These are phyloP conservation scores for Plasmodium vinckei DNA, from an alignment of 169 alveolate genomes.

Conservation along the genomic window DNA sequence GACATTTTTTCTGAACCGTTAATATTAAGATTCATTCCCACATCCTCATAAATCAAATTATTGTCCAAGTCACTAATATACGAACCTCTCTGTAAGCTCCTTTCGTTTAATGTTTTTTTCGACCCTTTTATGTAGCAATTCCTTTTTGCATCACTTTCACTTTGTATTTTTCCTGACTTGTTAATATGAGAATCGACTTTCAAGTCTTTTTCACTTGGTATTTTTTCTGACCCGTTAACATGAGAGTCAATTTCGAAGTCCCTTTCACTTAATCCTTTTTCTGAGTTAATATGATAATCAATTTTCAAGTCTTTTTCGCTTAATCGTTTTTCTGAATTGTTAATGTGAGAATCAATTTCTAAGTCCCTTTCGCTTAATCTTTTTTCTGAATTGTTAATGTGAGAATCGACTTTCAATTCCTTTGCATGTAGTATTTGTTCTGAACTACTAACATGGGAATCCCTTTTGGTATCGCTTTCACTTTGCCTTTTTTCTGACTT, in stretches of 20 bases:
- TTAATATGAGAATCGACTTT: not conserved
- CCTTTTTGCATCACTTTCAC: slow-evolving; percentile 1
- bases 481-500: not conserved
- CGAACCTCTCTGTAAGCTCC: not conserved
- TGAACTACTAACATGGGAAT: not conserved
- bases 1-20: slow-evolving; percentile 1
- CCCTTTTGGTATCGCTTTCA: not conserved
- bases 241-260: not conserved
- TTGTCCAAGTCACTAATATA: not conserved
- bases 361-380: not conserved
- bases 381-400: not conserved
- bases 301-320: not conserved
- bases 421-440: not conserved
- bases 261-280: not conserved
- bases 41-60: not conserved
- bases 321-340: not conserved
- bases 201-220: not conserved
- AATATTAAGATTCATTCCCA: not conserved
- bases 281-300: not conserved
- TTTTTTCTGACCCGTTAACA: not conserved
- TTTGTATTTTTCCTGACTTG: not conserved
- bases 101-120: not conserved
- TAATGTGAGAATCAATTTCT: not conserved
- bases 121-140: slow-evolving; percentile 3
- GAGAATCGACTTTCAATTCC: not conserved